Conservation (phyloP, 495 filamentous ascomycete species). For the Penicillium taxi region DNA sequence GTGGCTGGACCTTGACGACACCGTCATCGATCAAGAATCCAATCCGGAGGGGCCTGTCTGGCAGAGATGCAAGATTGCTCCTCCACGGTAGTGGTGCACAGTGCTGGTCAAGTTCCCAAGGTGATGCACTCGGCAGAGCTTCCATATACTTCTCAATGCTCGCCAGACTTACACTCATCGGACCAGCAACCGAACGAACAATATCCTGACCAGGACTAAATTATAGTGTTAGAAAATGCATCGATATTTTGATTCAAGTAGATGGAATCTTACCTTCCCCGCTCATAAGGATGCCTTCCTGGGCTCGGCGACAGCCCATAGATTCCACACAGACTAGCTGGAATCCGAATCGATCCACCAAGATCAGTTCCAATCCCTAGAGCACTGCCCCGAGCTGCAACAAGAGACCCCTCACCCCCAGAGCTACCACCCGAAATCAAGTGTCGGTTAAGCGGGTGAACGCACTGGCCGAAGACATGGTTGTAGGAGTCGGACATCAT, state of each 20-base stretch:
- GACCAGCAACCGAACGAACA: constrained; percentile 25
- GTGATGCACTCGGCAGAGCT: constrained; percentile 14
- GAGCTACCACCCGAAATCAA: constrained; percentile 56
- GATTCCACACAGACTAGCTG: constrained; percentile 55
- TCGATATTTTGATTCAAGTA: neutral
- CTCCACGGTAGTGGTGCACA: constrained; percentile 40
- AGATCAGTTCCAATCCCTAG: constrained; percentile 65
- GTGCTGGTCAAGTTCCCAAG: constrained; percentile 29
- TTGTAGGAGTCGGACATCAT: constrained; percentile 52
- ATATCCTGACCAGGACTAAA: constrained; percentile 27
- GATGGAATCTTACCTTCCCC: constrained; percentile 30
- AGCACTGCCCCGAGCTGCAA: constrained; percentile 49
- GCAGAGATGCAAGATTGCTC: constrained; percentile 18
- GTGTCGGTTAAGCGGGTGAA: constrained; percentile 48
- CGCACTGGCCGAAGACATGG: constrained; percentile 41
- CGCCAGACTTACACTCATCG: constrained; percentile 19
- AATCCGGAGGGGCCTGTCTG: constrained; percentile 34
- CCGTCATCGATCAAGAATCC: constrained; percentile 48
- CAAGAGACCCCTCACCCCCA: constrained; percentile 59
- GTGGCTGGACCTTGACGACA: constrained; percentile 49
- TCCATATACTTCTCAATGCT: constrained; percentile 29
- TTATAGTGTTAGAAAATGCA: neutral
- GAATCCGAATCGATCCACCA: constrained; percentile 57
- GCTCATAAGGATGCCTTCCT: constrained; percentile 46
- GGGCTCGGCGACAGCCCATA: constrained; percentile 58